phyloP scores from a whole-genome alignment of 176 grass and related monocot genomes.

The Leersia perrieri region DNA sequence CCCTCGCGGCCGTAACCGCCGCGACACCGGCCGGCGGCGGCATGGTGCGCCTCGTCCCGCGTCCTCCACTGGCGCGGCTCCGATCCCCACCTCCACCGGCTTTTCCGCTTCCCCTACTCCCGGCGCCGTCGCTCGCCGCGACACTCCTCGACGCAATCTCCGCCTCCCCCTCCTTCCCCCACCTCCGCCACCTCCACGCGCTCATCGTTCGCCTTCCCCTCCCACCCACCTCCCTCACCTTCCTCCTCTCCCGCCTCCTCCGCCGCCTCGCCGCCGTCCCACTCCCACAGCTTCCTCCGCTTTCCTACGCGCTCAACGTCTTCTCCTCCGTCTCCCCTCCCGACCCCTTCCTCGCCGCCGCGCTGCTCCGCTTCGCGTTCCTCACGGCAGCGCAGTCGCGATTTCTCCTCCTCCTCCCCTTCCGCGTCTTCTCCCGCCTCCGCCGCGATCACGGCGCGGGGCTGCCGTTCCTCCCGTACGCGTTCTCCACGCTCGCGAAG shows the following conservation, averaged over 20 bases:
- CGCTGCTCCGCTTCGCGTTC: conserved; percentile 42
- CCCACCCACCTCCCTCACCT: not conserved
- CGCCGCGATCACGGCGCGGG: conserved; percentile 15
- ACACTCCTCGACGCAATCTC: conserved; percentile 39
- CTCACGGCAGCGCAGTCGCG: conserved; percentile 42
- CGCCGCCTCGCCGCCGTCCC: conserved; percentile 39
- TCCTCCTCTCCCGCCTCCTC: conserved; percentile 48
- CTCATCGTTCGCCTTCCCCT: conserved; percentile 41
- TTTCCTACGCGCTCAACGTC: conserved; percentile 45
- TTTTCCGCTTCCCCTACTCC: conserved; percentile 44
- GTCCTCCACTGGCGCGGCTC: not conserved
- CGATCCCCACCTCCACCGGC: not conserved
- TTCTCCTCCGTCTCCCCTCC: conserved; percentile 33
- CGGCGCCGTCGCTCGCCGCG: conserved; percentile 32
- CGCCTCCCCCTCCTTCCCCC: conserved; percentile 19
- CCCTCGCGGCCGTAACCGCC: conserved; percentile 18
- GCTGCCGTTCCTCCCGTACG: conserved; percentile 54
- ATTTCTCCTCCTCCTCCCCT: conserved; percentile 30
- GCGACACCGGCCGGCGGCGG: too few species aligned
- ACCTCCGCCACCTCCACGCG: conserved; percentile 53
- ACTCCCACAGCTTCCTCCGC: conserved; percentile 25
- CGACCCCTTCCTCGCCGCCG: conserved; percentile 48
- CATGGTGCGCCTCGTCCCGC: conserved; percentile 29
- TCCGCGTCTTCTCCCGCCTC: conserved; percentile 47
- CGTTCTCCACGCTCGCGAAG: conserved; percentile 45